Percentiles rank a stretch among this genome's conserved stretches.
phyloP scores from a whole-genome alignment of 306 rosid species.

The Coriaria nepalensis region DNA sequence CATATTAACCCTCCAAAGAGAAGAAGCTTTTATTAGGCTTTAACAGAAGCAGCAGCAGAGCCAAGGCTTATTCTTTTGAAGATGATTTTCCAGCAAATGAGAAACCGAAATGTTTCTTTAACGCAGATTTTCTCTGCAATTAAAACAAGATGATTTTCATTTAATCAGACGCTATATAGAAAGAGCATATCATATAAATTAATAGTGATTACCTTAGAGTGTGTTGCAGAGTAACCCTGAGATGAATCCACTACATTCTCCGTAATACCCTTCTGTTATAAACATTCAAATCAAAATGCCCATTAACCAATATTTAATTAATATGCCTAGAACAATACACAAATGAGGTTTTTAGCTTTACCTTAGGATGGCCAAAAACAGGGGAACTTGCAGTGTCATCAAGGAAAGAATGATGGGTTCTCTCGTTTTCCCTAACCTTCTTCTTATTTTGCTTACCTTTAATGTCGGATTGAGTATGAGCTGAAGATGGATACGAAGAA shows the following conservation, averaged over 20 bases:
- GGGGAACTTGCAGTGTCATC: constrained; percentile 95
- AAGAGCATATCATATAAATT: neutral
- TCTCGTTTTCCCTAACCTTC: constrained; percentile 31
- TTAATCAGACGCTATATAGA: too few relatives aligned
- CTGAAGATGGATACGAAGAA: constrained; percentile 18
- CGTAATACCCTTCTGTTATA: constrained; percentile 17
- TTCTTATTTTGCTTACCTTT: constrained; percentile 20
- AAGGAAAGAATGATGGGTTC: constrained; percentile 35
- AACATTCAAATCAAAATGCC: constrained; percentile 19
- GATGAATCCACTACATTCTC: constrained; percentile 36
- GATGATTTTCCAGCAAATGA: constrained; percentile 34
- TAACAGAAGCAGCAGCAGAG: neutral
- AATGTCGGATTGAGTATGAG: constrained; percentile 10
- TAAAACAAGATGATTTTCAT: too few relatives aligned
- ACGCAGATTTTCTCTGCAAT: constrained; percentile 38
- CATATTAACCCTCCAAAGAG: too few relatives aligned
- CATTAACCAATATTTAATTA: constrained; percentile 4
- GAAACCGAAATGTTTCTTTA: constrained; percentile 37
- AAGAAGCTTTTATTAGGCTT: neutral
- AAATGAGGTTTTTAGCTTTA: constrained; percentile 15
- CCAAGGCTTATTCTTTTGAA: constrained; percentile 38
- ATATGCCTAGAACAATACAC: neutral
- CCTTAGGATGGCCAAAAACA: constrained; percentile 28
- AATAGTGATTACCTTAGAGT: constrained; percentile 28
- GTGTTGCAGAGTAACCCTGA: constrained; percentile 51